Evolutionary conservation across 768 basidiomycete species (phyloP).

Genomic region (Kwoniella sp.): DNA sequence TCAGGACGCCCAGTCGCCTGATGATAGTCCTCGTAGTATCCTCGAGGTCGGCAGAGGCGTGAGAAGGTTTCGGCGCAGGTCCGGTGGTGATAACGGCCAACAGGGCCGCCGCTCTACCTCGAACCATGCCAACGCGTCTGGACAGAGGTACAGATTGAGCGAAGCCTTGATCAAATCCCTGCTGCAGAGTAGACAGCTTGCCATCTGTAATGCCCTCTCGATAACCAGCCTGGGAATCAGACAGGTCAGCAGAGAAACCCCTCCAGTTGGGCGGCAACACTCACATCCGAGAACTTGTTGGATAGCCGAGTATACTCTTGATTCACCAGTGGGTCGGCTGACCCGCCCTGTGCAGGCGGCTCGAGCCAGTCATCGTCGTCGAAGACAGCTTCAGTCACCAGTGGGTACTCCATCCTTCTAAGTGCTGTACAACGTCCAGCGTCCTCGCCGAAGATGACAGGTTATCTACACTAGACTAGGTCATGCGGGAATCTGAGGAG

Average conservation of each 20-base stretch:
- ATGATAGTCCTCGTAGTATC: constrained; percentile 56
- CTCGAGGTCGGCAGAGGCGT: neutral
- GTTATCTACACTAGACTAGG: too few species aligned
- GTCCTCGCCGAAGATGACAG: too few species aligned
- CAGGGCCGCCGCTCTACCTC: constrained; percentile 66
- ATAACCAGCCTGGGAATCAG: constrained; percentile 68
- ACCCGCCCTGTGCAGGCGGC: constrained; percentile 25
- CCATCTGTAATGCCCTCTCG: constrained; percentile 94
- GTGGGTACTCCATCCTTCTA: constrained; percentile 8
- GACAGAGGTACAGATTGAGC: constrained; percentile 61
- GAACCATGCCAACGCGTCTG: constrained; percentile 68
- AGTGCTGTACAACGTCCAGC: too few species aligned
- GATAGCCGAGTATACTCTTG: constrained; percentile 43
- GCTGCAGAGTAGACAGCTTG: constrained; percentile 78
- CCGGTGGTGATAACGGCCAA: constrained; percentile 52
- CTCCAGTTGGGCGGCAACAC: too few species aligned
- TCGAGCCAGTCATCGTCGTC: constrained; percentile 44
- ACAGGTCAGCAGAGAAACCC: neutral
- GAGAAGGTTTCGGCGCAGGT: neutral
- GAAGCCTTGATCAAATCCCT: constrained; percentile 86
- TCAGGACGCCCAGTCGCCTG: constrained; percentile 58
- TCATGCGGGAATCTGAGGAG: too few species aligned
- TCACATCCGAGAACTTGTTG: constrained; percentile 45
- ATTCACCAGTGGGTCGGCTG: constrained; percentile 35
- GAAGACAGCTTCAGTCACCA: neutral